These are phyloP conservation scores for Mollisiaceae sp. DNA, from an alignment of 2,329 filamentous ascomycete genomes.

Conservation along the genomic window DNA sequence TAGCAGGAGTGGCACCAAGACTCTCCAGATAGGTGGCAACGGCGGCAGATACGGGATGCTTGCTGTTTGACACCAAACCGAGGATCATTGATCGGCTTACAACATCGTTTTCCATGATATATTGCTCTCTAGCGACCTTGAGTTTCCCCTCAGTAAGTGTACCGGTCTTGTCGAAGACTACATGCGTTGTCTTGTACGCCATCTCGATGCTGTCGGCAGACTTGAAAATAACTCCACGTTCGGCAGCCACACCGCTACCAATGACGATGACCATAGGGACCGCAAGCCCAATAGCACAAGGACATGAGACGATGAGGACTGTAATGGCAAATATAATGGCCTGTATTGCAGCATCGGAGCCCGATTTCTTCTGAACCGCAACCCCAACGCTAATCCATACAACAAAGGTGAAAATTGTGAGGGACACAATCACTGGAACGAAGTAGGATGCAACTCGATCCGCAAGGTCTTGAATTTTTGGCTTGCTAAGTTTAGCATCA, in stretches of 20 bases:
- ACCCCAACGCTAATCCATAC: slow-evolving; percentile 69
- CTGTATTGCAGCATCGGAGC: slow-evolving; percentile 56
- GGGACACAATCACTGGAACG: slow-evolving; percentile 64
- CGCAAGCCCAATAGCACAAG: slow-evolving; percentile 73
- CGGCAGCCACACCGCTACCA: slow-evolving; percentile 68
- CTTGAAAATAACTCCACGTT: slow-evolving; percentile 73
- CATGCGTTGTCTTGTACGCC: slow-evolving; percentile 64
- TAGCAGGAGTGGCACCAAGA: slow-evolving; percentile 25
- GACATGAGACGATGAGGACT: slow-evolving; percentile 73
- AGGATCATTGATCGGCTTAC: slow-evolving; percentile 26
- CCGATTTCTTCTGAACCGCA: slow-evolving; percentile 45
- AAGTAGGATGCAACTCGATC: slow-evolving; percentile 72
- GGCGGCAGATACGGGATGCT: slow-evolving; percentile 40
- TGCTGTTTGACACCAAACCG: slow-evolving; percentile 42
- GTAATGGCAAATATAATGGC: slow-evolving; percentile 76
- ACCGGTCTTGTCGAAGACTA: slow-evolving; percentile 83
- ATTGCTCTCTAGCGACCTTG: slow-evolving; percentile 47
- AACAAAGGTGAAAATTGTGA: slow-evolving; percentile 65
- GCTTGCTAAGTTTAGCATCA: slow-evolving; percentile 70
- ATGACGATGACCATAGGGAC: slow-evolving; percentile 82
- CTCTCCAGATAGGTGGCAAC: slow-evolving; percentile 44
- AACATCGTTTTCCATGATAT: slow-evolving; percentile 32
- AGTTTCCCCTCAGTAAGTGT: slow-evolving; percentile 72
- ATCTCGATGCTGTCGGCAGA: slow-evolving; percentile 67
- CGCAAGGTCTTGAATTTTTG: slow-evolving; percentile 70